Evolutionary conservation across 371 early-diverging fungal species (phyloP).

Genomic region (Mortierella sp.): DNA sequence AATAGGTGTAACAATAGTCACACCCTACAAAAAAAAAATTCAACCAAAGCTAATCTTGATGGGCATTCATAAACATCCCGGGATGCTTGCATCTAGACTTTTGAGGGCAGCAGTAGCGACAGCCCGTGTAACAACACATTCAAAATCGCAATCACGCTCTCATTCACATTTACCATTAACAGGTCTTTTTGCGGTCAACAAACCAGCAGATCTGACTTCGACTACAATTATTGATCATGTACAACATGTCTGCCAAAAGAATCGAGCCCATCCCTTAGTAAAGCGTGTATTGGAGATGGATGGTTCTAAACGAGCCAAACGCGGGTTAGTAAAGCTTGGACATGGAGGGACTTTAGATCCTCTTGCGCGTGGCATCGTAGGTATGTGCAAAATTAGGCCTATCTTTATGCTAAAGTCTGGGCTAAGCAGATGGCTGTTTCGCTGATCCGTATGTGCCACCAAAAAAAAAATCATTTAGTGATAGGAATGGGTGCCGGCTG

Average conservation of each 20-base stretch:
- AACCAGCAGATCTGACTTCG: slow-evolving; percentile 62
- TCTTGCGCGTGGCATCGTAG: slow-evolving; percentile 67
- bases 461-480: slow-evolving; percentile 19
- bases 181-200: slow-evolving; percentile 70
- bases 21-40: no score
- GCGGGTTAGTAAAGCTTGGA: slow-evolving; percentile 58
- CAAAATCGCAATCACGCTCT: background rate
- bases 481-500: slow-evolving; percentile 48
- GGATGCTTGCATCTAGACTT: slow-evolving; percentile 2
- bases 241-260: slow-evolving; percentile 53
- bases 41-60: no score
- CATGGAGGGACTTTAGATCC: slow-evolving; percentile 78
- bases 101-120: background rate
- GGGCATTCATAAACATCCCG: background rate
- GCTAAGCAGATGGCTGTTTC: background rate
- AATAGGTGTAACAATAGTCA: no score
- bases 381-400: slow-evolving; percentile 27
- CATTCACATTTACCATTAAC: slow-evolving; percentile 30
- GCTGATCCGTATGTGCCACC: background rate
- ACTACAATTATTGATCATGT: slow-evolving; percentile 60
- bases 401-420: background rate
- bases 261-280: slow-evolving; percentile 34
- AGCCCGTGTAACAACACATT: background rate
- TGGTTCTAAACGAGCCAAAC: slow-evolving; percentile 39
- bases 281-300: slow-evolving; percentile 47